Evolutionary conservation across 495 filamentous ascomycete species (phyloP).

Genomic region (Penicillium parvum): DNA sequence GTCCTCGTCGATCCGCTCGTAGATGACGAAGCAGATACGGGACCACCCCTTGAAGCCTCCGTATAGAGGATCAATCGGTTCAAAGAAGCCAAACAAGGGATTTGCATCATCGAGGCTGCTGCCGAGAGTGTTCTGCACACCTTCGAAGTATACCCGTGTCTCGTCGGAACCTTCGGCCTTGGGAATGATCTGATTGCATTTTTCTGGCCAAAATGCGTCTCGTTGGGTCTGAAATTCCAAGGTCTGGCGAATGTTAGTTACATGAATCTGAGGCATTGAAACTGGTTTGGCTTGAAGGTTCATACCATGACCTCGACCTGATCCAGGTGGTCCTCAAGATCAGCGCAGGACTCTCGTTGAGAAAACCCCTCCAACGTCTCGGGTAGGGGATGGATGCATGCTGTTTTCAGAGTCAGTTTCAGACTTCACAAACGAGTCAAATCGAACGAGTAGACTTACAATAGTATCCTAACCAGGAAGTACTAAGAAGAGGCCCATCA

Average conservation of each 20-base stretch:
- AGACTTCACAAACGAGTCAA: neutral
- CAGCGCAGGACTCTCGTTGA: constrained; percentile 28
- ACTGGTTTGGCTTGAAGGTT: neutral
- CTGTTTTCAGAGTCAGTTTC: constrained; percentile 13
- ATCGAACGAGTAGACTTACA: constrained; percentile 20
- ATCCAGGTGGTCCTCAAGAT: constrained; percentile 17
- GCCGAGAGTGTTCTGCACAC: constrained; percentile 16
- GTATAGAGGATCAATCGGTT: constrained; percentile 22
- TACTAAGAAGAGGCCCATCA: constrained; percentile 4
- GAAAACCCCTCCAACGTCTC: constrained; percentile 3
- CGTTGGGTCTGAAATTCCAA: constrained; percentile 15
- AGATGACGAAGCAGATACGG: constrained; percentile 41
- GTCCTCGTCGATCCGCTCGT: constrained; percentile 2
- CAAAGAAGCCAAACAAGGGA: constrained; percentile 29
- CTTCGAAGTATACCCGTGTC: constrained; percentile 22
- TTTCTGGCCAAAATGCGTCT: constrained; percentile 21
- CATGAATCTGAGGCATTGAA: no score
- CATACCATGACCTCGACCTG: constrained; percentile 25
- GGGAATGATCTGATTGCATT: constrained; percentile 22
- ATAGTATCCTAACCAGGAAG: constrained; percentile 35
- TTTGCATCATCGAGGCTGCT: constrained; percentile 4
- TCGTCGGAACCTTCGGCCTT: neutral
- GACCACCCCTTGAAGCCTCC: constrained; percentile 35
- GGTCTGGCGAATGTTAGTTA: constrained; percentile 13
- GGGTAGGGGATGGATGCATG: constrained; percentile 32